These are phyloP conservation scores for Xylona heveae DNA, from an alignment of 495 filamentous ascomycete genomes.

Conservation along the genomic window DNA sequence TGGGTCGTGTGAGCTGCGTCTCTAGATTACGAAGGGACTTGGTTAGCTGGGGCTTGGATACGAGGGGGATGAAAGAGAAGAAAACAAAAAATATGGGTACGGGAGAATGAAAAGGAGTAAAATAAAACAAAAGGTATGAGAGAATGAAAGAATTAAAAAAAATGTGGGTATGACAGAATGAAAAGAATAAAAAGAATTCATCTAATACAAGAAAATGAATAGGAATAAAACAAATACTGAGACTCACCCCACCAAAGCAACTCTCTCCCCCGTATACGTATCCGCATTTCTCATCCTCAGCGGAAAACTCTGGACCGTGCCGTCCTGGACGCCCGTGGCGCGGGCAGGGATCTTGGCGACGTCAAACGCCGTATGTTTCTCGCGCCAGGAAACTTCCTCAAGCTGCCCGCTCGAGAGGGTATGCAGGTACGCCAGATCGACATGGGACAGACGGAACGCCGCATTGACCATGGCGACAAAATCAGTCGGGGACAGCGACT, in stretches of 20 bases:
- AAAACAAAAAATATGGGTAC: no score
- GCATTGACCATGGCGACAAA: conserved; percentile 84
- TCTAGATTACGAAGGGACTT: conserved; percentile 3
- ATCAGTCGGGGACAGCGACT: conserved; percentile 43
- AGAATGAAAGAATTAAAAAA: no score
- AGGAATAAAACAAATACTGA: conserved; percentile 3
- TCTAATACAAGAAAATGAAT: no score
- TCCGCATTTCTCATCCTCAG: conserved; percentile 78
- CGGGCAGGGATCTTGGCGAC: conserved; percentile 25
- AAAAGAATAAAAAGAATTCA: no score
- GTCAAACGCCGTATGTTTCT: conserved; percentile 41
- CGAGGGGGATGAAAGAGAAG: no score
- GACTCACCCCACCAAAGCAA: conserved; percentile 55
- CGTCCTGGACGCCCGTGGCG: conserved; percentile 48
- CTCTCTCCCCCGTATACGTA: conserved; percentile 70
- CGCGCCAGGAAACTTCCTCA: conserved; percentile 64
- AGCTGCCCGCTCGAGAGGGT: conserved; percentile 31
- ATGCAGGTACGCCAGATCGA: conserved; percentile 58
- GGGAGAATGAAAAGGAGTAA: no score
- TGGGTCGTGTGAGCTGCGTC: conserved; percentile 93
- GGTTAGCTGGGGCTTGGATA: not conserved
- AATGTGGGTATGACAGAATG: no score
- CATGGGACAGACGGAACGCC: conserved; percentile 61
- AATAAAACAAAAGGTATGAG: no score
- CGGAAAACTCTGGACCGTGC: conserved; percentile 75